Evolutionary conservation across 2,329 filamentous ascomycete genomes (phyloP).

Genomic region (Penicillium sp.): DNA sequence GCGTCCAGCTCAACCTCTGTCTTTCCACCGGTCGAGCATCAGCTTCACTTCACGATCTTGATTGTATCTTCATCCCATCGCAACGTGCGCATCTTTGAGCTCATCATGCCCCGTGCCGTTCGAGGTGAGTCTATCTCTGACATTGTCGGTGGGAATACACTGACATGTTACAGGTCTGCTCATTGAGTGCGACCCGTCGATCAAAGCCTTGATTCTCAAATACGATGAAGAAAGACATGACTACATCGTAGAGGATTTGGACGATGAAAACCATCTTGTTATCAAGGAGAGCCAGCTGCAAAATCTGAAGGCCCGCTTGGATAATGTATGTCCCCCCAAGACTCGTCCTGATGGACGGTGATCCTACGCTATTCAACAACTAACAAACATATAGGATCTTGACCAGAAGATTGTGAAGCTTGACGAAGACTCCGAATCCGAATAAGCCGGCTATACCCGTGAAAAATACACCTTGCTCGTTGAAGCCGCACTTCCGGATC

Average conservation of each 20-base stretch:
- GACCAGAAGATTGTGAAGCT: conserved; percentile 45
- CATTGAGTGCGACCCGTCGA: conserved; percentile 46
- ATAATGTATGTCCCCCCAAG: conserved; percentile 30
- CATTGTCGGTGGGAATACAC: too few relatives aligned
- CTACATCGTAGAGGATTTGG: conserved; percentile 46
- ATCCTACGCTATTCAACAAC: not conserved
- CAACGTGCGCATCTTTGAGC: too few relatives aligned
- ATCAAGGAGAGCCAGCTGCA: conserved; percentile 44
- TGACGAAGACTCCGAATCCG: conserved; percentile 41
- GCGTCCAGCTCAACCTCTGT: not conserved
- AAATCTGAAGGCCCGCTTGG: conserved; percentile 39
- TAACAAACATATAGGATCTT: conserved; percentile 34
- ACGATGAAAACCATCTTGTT: conserved; percentile 43
- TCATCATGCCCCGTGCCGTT: conserved; percentile 42
- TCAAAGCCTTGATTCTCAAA: conserved; percentile 46
- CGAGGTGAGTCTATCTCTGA: conserved; percentile 28
- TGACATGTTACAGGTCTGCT: conserved; percentile 39
- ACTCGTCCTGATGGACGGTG: too few relatives aligned
- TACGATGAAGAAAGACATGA: conserved; percentile 45
- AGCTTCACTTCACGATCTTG: too few relatives aligned
- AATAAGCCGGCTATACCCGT: conserved; percentile 20
- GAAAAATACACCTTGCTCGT: not conserved
- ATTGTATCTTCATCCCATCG: too few relatives aligned
- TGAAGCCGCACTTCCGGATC: too few relatives aligned
- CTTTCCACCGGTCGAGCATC: not conserved